Conservation (phyloP, 2,329 filamentous ascomycete genomes). For the Nannizziopsis barbatae region DNA sequence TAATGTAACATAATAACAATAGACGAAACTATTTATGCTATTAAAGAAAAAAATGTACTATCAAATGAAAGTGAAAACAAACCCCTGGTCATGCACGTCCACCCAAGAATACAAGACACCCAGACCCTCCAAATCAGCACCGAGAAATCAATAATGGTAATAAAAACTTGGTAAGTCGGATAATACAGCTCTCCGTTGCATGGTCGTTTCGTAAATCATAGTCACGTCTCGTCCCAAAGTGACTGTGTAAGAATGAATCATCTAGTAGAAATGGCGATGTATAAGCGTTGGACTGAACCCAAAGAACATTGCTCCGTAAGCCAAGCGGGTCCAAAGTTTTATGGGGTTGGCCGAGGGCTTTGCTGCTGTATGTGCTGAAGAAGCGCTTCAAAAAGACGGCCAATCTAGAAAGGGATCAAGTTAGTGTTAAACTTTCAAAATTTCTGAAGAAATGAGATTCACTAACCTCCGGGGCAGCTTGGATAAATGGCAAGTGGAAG, state of each 20-base stretch:
- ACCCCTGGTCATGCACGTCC: constrained; percentile 15
- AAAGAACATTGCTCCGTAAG: constrained; percentile 5
- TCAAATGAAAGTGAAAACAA: constrained; percentile 12
- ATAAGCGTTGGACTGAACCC: constrained; percentile 3
- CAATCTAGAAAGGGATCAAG: constrained; percentile 25
- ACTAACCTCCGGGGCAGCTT: constrained; percentile 71
- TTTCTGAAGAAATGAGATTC: neutral
- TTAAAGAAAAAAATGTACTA: constrained; percentile 8
- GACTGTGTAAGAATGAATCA: constrained; percentile 9
- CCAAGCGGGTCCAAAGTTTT: constrained; percentile 5
- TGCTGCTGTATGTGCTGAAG: constrained; percentile 38
- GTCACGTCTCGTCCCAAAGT: constrained; percentile 6
- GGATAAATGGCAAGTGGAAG: constrained; percentile 87
- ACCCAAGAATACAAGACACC: constrained; percentile 13
- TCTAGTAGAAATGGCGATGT: constrained; percentile 6
- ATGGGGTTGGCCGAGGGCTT: constrained; percentile 32
- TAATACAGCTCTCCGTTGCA: constrained; percentile 7
- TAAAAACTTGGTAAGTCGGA: constrained; percentile 3
- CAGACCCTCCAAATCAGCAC: constrained; percentile 12
- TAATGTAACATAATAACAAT: neutral
- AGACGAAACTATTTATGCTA: constrained; percentile 4
- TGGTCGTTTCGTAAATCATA: constrained; percentile 9
- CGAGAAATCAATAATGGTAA: constrained; percentile 12
- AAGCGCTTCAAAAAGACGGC: constrained; percentile 36
- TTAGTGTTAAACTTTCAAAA: neutral